phyloP scores from a whole-genome alignment of 345 rosid genomes.

The Adansonia digitata region DNA sequence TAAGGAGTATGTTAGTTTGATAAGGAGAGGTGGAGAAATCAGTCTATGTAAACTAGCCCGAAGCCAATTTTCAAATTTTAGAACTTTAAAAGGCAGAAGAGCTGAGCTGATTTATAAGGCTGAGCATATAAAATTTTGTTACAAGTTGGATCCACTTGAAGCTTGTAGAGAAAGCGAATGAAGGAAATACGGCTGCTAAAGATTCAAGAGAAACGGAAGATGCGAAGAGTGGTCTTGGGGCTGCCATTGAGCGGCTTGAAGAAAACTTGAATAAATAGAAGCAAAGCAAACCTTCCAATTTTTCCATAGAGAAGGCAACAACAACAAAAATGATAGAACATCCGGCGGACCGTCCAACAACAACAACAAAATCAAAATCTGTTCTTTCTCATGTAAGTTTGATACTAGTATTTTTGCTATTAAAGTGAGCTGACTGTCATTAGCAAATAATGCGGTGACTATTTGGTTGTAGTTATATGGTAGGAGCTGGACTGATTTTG shows the following conservation, averaged over 20 bases:
- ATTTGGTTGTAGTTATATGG: background rate
- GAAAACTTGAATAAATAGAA: slow-evolving; percentile 46
- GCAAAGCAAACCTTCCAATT: background rate
- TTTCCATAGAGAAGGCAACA: background rate
- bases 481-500: background rate
- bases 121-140: background rate
- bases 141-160: slow-evolving; percentile 87
- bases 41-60: background rate
- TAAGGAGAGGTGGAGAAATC: background rate
- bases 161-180: slow-evolving; percentile 79
- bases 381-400: too few species aligned
- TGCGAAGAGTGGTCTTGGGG: slow-evolving; percentile 63
- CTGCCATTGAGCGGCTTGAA: slow-evolving; percentile 79
- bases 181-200: slow-evolving; percentile 32
- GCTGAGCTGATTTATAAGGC: slow-evolving; percentile 63
- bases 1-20: background rate
- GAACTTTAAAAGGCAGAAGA: slow-evolving; percentile 2
- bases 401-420: too few species aligned
- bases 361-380: too few species aligned
- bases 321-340: too few species aligned
- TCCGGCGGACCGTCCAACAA: too few species aligned
- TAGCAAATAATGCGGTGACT: background rate
- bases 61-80: too few species aligned
- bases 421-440: too few species aligned
- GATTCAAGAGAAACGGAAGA: slow-evolving; percentile 25